Conservation (phyloP, 352 stramenopile genomes). For the Globisporangium nodosum region DNA sequence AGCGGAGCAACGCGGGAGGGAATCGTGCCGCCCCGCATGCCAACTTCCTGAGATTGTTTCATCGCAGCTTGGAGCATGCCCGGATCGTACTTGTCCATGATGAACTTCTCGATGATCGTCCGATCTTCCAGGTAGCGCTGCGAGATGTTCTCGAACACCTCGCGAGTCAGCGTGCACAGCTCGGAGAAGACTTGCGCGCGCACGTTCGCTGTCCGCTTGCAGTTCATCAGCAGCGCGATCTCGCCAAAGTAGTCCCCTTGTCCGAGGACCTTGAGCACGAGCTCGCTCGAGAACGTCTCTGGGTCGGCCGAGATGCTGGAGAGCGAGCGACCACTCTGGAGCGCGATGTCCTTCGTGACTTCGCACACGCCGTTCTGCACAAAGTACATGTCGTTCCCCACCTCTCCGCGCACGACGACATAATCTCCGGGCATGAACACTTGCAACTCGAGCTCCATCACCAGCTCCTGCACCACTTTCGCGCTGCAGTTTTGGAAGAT, state of each 20-base stretch:
- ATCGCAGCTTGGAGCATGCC: slow-evolving; percentile 66
- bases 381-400: slow-evolving; percentile 89
- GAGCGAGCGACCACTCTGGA: slow-evolving; percentile 4
- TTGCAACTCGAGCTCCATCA: slow-evolving; percentile 77
- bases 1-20: slow-evolving; percentile 6
- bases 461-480: slow-evolving; percentile 79
- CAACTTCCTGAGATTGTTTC: slow-evolving; percentile 68
- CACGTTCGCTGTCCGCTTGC: slow-evolving; percentile 77
- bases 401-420: slow-evolving; percentile 71
- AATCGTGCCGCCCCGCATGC: slow-evolving; percentile 27
- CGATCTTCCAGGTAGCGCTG: slow-evolving; percentile 71
- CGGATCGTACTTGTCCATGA: slow-evolving; percentile 82
- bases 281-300: slow-evolving; percentile 25
- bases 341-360: slow-evolving; percentile 60
- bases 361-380: slow-evolving; percentile 74
- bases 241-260: slow-evolving; percentile 82
- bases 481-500: slow-evolving; percentile 80
- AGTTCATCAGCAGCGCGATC: slow-evolving; percentile 80
- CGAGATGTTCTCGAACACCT: slow-evolving; percentile 75
- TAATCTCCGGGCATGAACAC: slow-evolving; percentile 86
- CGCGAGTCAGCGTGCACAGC: slow-evolving; percentile 65
- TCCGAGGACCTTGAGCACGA: slow-evolving; percentile 59
- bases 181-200: slow-evolving; percentile 67
- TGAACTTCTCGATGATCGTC: slow-evolving; percentile 79
- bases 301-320: slow-evolving; percentile 1